Percentiles rank a stretch among this genome's conserved stretches.
These are phyloP conservation scores for Cyclostephanos tholiformis DNA, from an alignment of 108 stramenopile species.

Conservation along the genomic window DNA sequence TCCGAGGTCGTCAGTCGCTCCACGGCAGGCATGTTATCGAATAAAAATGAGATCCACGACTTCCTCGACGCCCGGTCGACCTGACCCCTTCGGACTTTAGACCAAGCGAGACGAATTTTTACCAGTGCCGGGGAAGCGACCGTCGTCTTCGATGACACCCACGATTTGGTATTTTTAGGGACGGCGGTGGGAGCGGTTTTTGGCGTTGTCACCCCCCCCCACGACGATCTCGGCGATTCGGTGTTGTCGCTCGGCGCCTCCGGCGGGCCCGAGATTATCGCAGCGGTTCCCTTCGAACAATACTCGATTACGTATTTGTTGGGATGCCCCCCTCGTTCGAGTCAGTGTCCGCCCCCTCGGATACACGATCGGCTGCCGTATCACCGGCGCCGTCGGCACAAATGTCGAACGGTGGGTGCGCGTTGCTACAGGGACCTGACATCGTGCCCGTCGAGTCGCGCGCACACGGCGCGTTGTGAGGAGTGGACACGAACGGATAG, in stretches of 20 bases:
- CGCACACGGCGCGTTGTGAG: constrained; percentile 46
- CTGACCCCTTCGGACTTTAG: constrained; percentile 67
- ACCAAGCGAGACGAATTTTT: constrained; percentile 74
- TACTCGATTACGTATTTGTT: constrained; percentile 61
- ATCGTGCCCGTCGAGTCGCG: constrained; percentile 37
- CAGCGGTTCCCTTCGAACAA: constrained; percentile 67
- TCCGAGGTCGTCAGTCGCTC: constrained; percentile 60
- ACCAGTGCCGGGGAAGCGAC: constrained; percentile 73
- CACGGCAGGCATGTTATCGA: constrained; percentile 77
- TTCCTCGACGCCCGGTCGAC: constrained; percentile 60
- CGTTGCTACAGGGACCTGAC: no score
- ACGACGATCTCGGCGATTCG: constrained; percentile 40
- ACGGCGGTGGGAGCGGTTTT: not conserved
- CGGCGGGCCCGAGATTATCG: constrained; percentile 88
- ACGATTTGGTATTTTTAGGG: constrained; percentile 70
- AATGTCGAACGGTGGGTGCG: no score
- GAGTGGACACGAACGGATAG: constrained; percentile 55
- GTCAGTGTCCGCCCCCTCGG: no score
- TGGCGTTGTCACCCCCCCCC: no score
- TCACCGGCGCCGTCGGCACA: constrained; percentile 56
- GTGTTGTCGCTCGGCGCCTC: constrained; percentile 65
- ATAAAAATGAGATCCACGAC: constrained; percentile 76
- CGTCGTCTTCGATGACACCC: constrained; percentile 85
- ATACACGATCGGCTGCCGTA: constrained; percentile 81
- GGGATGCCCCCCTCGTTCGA: no score